phyloP scores from a whole-genome alignment of 768 basidiomycete species.

The Amanita fuliginea region DNA sequence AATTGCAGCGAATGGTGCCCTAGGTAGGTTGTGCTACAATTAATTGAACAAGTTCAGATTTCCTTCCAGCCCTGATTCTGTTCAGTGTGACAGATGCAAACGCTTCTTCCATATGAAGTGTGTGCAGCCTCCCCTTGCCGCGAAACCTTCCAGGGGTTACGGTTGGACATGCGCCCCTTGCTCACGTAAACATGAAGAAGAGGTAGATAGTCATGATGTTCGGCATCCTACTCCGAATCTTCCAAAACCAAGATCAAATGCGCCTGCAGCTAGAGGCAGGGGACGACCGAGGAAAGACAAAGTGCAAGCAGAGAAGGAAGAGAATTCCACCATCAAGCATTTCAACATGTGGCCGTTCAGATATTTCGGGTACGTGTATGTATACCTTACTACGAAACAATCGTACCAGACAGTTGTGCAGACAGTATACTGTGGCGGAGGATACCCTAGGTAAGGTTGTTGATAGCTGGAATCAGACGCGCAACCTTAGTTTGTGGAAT shows the following conservation, averaged over 20 bases:
- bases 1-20: conserved; percentile 86
- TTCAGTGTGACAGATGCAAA: conserved; percentile 88
- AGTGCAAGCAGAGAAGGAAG: conserved; percentile 62
- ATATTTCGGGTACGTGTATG: conserved; percentile 79
- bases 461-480: not conserved
- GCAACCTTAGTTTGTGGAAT: conserved; percentile 16
- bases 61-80: conserved; percentile 58
- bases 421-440: conserved; percentile 83
- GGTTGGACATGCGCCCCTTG: conserved; percentile 97
- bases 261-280: conserved; percentile 59
- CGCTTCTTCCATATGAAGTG: conserved; percentile 92
- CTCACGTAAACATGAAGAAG: conserved; percentile 76
- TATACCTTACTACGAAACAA: not conserved
- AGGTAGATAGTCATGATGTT: conserved; percentile 67
- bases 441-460: conserved; percentile 68
- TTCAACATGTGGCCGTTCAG: conserved; percentile 92
- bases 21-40: conserved; percentile 39
- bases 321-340: conserved; percentile 68
- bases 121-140: conserved; percentile 80
- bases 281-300: conserved; percentile 74
- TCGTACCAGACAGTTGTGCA: conserved; percentile 19
- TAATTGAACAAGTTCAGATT: not conserved
- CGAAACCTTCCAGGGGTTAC: conserved; percentile 92
- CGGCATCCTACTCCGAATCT: conserved; percentile 41
- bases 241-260: conserved; percentile 53